These are phyloP conservation scores for Peribolospora kevripleyi DNA, from an alignment of 768 basidiomycete genomes.

Conservation along the genomic window DNA sequence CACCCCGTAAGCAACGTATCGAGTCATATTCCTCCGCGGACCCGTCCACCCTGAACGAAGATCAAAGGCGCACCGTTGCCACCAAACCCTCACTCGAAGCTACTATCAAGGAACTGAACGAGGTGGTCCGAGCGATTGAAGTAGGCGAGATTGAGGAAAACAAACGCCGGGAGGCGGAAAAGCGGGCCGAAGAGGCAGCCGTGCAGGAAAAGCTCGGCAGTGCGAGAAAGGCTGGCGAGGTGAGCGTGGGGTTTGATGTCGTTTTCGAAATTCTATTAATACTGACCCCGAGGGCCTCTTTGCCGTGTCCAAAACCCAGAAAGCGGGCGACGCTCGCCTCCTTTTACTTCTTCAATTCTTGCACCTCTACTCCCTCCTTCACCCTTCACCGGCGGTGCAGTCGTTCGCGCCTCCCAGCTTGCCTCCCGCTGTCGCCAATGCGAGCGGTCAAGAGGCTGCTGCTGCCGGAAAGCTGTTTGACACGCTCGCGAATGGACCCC, in stretches of 20 bases:
- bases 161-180: too few species aligned
- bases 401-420: constrained; percentile 8
- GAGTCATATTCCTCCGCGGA: constrained; percentile 8
- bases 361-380: constrained; percentile 12
- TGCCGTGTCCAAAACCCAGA: too few species aligned
- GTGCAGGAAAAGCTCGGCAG: too few species aligned
- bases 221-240: too few species aligned
- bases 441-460: constrained; percentile 12
- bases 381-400: background rate
- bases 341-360: constrained; percentile 15
- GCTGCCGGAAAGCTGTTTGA: constrained; percentile 10
- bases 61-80: constrained; percentile 13
- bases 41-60: constrained; percentile 12
- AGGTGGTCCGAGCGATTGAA: constrained; percentile 13
- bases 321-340: background rate
- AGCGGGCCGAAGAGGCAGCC: too few species aligned
- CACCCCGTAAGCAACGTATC: constrained; percentile 12
- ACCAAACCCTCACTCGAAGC: constrained; percentile 11
- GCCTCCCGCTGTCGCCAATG: constrained; percentile 9
- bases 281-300: too few species aligned
- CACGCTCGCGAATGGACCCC: constrained; percentile 10
- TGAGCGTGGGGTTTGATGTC: too few species aligned
- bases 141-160: background rate
- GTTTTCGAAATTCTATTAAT: too few species aligned
- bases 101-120: constrained; percentile 12